Percentiles rank a stretch among this genome's conserved stretches.
Conservation (phyloP, 345 rosid genomes). For the Geranium rotundifolium region DNA sequence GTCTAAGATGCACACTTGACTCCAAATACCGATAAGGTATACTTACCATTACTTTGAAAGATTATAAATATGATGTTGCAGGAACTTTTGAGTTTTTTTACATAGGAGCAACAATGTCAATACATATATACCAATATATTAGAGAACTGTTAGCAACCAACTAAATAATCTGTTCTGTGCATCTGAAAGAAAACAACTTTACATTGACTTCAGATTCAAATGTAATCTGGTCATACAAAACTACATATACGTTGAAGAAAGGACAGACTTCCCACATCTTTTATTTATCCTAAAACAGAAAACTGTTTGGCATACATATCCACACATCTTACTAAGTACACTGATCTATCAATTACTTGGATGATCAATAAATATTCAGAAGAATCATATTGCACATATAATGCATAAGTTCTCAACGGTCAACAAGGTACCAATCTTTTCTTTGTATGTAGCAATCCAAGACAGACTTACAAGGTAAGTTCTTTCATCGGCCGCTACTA, state of each 20-base stretch:
- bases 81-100: background rate
- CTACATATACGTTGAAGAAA: too few relatives aligned
- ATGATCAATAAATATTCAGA: background rate
- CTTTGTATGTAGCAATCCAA: background rate
- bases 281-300: too few relatives aligned
- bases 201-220: background rate
- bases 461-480: background rate
- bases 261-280: too few relatives aligned
- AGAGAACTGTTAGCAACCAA: too few relatives aligned
- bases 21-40: background rate
- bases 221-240: background rate
- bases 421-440: background rate
- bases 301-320: background rate
- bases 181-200: background rate
- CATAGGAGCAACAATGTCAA: too few relatives aligned
- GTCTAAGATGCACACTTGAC: background rate
- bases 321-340: background rate
- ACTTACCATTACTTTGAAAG: background rate
- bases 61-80: background rate
- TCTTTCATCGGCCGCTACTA: background rate
- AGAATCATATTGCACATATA: background rate
- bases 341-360: background rate
- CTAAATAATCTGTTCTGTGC: background rate
- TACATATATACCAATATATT: too few relatives aligned
- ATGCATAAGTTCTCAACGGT: background rate